Conservation (phyloP, 1,284 basidiomycete species). For the Trichosporon asahii region DNA sequence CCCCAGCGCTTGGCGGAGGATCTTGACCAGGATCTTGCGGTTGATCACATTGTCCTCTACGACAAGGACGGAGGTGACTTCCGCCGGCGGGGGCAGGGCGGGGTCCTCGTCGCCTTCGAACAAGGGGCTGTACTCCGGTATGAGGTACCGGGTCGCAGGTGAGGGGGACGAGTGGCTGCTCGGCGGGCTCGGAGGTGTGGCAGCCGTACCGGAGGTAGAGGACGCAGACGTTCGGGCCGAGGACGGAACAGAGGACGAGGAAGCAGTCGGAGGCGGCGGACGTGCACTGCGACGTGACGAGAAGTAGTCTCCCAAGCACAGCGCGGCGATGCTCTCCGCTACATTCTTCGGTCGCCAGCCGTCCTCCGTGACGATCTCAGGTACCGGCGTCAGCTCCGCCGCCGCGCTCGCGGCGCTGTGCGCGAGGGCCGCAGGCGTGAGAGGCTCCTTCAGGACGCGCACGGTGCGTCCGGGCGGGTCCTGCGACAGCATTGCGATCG, state of each 20-base stretch:
- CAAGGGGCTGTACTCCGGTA: not conserved
- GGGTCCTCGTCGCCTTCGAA: not conserved
- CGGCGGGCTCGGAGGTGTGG: not conserved
- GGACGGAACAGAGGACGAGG: not conserved
- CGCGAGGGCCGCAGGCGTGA: not conserved
- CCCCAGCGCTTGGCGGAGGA: conserved; percentile 35
- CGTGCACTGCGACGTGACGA: conserved; percentile 23
- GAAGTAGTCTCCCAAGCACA: conserved; percentile 45
- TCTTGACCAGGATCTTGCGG: conserved; percentile 47
- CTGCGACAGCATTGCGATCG: not conserved
- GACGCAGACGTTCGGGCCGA: not conserved
- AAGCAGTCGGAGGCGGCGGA: not conserved
- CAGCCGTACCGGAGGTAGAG: not conserved
- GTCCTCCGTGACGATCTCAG: not conserved
- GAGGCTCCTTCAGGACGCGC: not conserved
- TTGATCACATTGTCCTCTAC: conserved; percentile 51
- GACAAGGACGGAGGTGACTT: conserved; percentile 28
- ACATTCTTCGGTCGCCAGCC: conserved; percentile 6
- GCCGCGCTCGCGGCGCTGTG: not conserved
- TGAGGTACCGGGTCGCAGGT: not conserved
- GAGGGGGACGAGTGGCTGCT: not conserved
- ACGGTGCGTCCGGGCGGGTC: not conserved
- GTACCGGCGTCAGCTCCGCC: not conserved
- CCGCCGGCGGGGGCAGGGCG: not conserved
- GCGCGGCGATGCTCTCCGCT: conserved; percentile 41